These are phyloP conservation scores for Hypocrella siamensis DNA, from an alignment of 2,329 filamentous ascomycete genomes.

Conservation along the genomic window DNA sequence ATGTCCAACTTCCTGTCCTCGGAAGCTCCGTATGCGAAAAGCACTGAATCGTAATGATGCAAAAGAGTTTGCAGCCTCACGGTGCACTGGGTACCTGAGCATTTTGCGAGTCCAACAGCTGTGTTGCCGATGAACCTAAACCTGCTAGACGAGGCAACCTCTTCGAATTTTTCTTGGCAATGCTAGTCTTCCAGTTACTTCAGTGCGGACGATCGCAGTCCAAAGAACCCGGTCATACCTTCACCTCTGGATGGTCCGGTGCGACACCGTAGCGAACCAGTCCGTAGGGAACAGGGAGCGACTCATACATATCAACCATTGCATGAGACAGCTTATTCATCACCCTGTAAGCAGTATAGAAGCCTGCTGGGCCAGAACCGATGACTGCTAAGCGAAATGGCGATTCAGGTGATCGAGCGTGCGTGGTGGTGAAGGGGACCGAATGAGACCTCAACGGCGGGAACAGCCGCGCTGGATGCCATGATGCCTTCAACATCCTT, in stretches of 20 bases:
- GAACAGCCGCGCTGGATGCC: background rate
- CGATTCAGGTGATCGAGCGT: constrained; percentile 14
- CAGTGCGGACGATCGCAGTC: background rate
- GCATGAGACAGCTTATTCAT: constrained; percentile 60
- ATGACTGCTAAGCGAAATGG: constrained; percentile 73
- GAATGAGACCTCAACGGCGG: background rate
- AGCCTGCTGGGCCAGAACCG: constrained; percentile 88
- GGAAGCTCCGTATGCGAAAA: constrained; percentile 86
- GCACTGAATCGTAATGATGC: constrained; percentile 77
- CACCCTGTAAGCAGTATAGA: constrained; percentile 81
- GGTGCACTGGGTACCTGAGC: constrained; percentile 23
- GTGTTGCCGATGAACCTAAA: constrained; percentile 92
- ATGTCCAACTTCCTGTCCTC: constrained; percentile 67
- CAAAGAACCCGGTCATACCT: constrained; percentile 41
- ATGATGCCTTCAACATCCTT: background rate
- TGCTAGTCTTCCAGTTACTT: constrained; percentile 40
- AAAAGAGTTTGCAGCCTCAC: constrained; percentile 55
- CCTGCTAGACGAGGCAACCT: constrained; percentile 65
- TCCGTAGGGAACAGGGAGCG: constrained; percentile 81
- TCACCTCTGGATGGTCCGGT: constrained; percentile 97
- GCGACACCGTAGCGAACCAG: constrained; percentile 89
- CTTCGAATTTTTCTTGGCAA: constrained; percentile 83
- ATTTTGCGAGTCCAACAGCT: constrained; percentile 45
- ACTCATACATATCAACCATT: constrained; percentile 89
- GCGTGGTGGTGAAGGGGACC: background rate